These are phyloP conservation scores for Xylaria scruposa DNA, from an alignment of 495 filamentous ascomycete genomes.

Conservation along the genomic window DNA sequence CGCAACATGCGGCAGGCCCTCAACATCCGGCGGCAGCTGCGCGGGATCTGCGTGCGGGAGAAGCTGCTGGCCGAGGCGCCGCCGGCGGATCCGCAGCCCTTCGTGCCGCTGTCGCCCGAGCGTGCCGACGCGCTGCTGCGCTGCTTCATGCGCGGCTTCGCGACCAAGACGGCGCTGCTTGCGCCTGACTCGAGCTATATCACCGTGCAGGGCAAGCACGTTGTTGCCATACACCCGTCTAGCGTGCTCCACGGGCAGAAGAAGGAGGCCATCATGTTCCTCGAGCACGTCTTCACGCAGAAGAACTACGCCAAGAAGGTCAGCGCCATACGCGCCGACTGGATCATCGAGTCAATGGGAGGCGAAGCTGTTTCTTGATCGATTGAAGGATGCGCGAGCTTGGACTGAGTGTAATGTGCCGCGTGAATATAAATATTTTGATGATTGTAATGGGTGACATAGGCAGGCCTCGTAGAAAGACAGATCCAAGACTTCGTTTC, in stretches of 20 bases:
- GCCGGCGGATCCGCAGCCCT: conserved; percentile 56
- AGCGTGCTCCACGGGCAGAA: conserved; percentile 87
- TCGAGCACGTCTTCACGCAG: conserved; percentile 94
- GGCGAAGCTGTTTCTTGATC: conserved; percentile 29
- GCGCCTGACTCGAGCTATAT: conserved; percentile 85
- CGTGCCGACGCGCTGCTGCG: conserved; percentile 67
- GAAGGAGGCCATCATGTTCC: conserved; percentile 92
- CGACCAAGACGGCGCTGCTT: conserved; percentile 80
- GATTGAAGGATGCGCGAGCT: neutral
- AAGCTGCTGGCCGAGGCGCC: conserved; percentile 51
- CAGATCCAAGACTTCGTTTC: neutral
- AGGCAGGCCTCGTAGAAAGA: neutral
- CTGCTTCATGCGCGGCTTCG: conserved; percentile 83
- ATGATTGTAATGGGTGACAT: neutral
- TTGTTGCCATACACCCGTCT: conserved; percentile 86
- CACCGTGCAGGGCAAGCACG: conserved; percentile 82
- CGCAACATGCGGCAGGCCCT: conserved; percentile 77
- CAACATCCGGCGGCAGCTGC: conserved; percentile 88
- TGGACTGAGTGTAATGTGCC: neutral
- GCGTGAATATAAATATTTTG: neutral
- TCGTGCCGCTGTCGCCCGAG: conserved; percentile 57
- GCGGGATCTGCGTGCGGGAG: conserved; percentile 62
- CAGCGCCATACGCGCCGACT: conserved; percentile 83
- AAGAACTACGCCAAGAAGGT: conserved; percentile 91
- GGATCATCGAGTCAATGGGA: conserved; percentile 76